Evolutionary conservation across 139 green algal species (phyloP), one percentile per base, ranked within the genome.

Genomic region (Spirogloea muscicola): DNA sequence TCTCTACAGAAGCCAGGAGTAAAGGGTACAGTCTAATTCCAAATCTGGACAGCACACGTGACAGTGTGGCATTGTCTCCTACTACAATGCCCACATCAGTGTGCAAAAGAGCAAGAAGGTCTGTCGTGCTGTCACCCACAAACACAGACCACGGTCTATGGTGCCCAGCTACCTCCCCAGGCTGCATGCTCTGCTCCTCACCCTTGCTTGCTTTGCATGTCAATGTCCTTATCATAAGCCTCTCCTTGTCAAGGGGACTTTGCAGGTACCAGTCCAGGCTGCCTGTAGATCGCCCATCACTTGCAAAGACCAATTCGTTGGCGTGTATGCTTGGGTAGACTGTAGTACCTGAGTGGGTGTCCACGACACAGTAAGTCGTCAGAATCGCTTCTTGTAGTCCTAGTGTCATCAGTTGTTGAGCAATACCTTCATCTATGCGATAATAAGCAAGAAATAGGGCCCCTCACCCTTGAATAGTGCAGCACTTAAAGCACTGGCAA

Each of bases 221-320:
- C n/a, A n/a, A n/a, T n/a, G 38, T 43, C 37, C 9, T 62, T 39
- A 7, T 31, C 18, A 62, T 43, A 62, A 7, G 9, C 52, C 7
- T 62, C 52, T 62, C 52, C 9, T 62, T 62, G 7, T 62, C 52
- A 33, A 62, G 38, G 52, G 52, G 31, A 62, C 31, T 62, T 62
- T 62, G 52, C 7, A 62, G 6, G 52, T 31, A 62, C 52, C 52
- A 7, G 38, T 43, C 9, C 7, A 62, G 31, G 38, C 40, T 62
- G 5, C 52, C 52, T 5, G 52, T 62, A 33, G 52, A 62, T 7
- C 7, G 7, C 31, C 9, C 52, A 39, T 62, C 40, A 7, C 6
- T 21, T 7, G 38, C 40, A 39, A 62, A 62, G 31, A 43, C 52
- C 37, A 62, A 33, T 7, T 62, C 52, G 40, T 62, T 62, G 7